Base-by-base conservation (phyloP, 352 stramenopile species). In the Globisporangium emineosum region DNA sequence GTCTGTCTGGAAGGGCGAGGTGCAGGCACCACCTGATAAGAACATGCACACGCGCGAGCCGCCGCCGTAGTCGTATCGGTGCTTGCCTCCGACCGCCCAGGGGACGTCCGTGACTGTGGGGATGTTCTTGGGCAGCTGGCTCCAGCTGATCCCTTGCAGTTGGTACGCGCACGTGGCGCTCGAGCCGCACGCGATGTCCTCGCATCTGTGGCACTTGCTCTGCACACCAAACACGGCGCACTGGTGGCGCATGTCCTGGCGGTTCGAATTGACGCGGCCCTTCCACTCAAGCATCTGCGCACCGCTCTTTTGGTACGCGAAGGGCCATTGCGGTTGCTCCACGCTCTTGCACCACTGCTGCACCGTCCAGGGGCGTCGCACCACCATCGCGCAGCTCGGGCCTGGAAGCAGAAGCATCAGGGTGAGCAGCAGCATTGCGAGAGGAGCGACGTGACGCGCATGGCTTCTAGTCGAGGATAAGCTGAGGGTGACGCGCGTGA, bases 141-240 rank as follows among this genome's bases (percentile, higher is more conserved):
- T 65, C 81, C 79, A 94, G 45, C 75, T 63, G 25, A 98, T 73
- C 21, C 96, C 96, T 65, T 99, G 96, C 15, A 99, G 69, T 73
- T 99, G 96, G 67, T 96, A 96, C 12, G 77, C 69, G 69, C 95
- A 98, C 23, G 61, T 75, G 35, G 79, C 53, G 19, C 66, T 63
- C 12, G 62, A 69, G 17, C 64, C 85, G 65, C 95, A 98, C 4
- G 64, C 73, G 57, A 98, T 95, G 30, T 94, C 72, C 51, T 96
- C 79, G 64, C 96, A 99, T 32, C 93, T 73, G 60, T 98, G 94
- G 69, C 96, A 99, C 72, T 98, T 98, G 71, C 80, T 97, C 59
- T 89, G 76, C 7, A 97, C 91, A 32, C 96, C 96, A 6, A 88
- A 87, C 9, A 86, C 78, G 9, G 79, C 68, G 72, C 95, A 99